Evolutionary conservation across 192 early-diverging fungal genomes (phyloP).

Genomic region (Phycomyces blakesleeanus): DNA sequence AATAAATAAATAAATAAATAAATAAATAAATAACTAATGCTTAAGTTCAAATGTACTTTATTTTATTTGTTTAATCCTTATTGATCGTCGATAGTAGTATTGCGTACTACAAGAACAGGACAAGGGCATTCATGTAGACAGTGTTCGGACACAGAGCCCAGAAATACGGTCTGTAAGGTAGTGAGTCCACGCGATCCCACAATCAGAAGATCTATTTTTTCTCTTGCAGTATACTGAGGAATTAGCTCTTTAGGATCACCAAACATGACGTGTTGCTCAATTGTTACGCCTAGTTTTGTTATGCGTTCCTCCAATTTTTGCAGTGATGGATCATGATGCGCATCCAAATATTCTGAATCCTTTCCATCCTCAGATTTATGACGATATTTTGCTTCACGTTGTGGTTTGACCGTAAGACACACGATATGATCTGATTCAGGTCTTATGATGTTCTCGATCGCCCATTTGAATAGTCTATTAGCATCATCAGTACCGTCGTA

Average conservation of each 20-base stretch:
- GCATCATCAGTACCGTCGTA: conserved; percentile 32
- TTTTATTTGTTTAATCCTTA: no score
- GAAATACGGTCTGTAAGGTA: conserved; percentile 12
- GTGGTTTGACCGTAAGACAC: conserved; percentile 4
- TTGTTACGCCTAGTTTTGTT: conserved; percentile 3
- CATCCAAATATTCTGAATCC: no score
- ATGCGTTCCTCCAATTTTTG: not conserved
- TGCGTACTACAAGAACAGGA: conserved; percentile 18
- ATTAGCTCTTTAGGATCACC: conserved; percentile 13
- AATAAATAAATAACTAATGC: no score
- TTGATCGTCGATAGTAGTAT: not conserved
- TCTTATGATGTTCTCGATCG: conserved; percentile 28
- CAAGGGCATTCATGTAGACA: conserved; percentile 19
- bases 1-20: no score
- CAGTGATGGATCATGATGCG: no score
- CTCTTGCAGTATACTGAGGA: conserved; percentile 13
- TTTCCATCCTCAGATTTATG: not conserved
- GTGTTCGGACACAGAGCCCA: conserved; percentile 18
- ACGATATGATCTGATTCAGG: conserved; percentile 25
- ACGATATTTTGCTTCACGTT: not conserved
- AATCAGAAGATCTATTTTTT: conserved; percentile 17
- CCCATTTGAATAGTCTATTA: conserved; percentile 29
- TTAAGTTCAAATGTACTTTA: no score
- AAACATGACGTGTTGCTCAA: conserved; percentile 18
- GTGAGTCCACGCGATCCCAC: conserved; percentile 21